phyloP scores from a whole-genome alignment of 2,329 filamentous ascomycete genomes.

The Fusarium ambrosium region DNA sequence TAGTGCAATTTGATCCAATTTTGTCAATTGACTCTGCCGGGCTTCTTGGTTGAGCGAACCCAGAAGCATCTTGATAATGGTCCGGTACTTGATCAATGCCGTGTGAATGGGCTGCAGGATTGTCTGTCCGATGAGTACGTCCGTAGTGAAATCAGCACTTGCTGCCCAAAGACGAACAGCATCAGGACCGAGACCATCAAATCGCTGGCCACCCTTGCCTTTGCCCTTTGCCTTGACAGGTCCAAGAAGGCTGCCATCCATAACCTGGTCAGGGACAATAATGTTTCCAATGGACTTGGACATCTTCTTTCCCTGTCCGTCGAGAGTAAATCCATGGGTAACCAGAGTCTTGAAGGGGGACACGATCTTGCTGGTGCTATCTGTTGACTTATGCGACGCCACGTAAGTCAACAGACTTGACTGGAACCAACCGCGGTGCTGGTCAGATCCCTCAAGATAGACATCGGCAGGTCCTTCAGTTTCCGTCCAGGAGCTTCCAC shows the following conservation, averaged over 20 bases:
- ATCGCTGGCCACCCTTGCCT: slow-evolving; percentile 51
- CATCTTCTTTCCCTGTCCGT: slow-evolving; percentile 95
- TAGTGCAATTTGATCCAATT: slow-evolving; percentile 81
- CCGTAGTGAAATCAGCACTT: slow-evolving; percentile 89
- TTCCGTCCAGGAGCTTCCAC: slow-evolving; percentile 90
- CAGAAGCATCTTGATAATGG: slow-evolving; percentile 90
- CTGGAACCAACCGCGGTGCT: slow-evolving; percentile 99
- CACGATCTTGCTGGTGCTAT: slow-evolving; percentile 45
- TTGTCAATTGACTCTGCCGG: slow-evolving; percentile 65
- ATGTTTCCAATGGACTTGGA: slow-evolving; percentile 96
- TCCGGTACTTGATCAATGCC: slow-evolving; percentile 86
- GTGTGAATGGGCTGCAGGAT: slow-evolving; percentile 83
- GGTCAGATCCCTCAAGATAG: slow-evolving; percentile 94
- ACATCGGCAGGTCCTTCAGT: slow-evolving; percentile 76
- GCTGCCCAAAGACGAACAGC: slow-evolving; percentile 92
- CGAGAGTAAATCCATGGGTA: slow-evolving; percentile 95
- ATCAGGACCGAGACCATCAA: slow-evolving; percentile 85
- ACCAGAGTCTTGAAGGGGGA: slow-evolving; percentile 90
- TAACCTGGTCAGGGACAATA: slow-evolving; percentile 84
- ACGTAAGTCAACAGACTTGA: slow-evolving; percentile 92
- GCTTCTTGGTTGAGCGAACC: slow-evolving; percentile 76
- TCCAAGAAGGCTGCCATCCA: slow-evolving; percentile 83
- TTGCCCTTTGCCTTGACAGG: slow-evolving; percentile 74
- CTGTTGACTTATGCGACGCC: slow-evolving; percentile 67
- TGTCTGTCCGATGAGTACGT: slow-evolving; percentile 84